Conservation (phyloP, 441 rosid genomes). For the Francoa sonchifolia region DNA sequence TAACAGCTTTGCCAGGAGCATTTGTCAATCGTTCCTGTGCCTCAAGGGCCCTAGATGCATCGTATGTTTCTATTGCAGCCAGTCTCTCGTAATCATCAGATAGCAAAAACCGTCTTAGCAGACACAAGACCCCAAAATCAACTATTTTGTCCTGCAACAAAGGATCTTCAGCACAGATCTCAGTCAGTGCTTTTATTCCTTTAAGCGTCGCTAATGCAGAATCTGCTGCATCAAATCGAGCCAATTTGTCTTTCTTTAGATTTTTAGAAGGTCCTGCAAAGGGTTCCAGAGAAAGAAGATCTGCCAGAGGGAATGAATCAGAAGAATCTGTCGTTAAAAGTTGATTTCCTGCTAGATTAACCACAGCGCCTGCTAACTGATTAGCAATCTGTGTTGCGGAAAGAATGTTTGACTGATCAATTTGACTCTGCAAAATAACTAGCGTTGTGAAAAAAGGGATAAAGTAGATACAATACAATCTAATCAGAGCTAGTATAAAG, state of each 20-base stretch:
- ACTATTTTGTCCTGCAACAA: slow-evolving; percentile 51
- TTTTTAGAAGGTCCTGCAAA: slow-evolving; percentile 50
- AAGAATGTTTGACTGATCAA: slow-evolving; percentile 61
- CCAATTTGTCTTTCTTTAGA: slow-evolving; percentile 48
- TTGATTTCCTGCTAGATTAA: slow-evolving; percentile 62
- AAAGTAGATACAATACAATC: slow-evolving; percentile 11
- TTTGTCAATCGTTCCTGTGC: slow-evolving; percentile 38
- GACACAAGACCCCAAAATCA: slow-evolving; percentile 64
- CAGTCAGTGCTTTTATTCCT: slow-evolving; percentile 79
- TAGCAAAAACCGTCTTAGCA: slow-evolving; percentile 70
- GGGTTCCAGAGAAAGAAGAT: slow-evolving; percentile 86
- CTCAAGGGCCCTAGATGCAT: slow-evolving; percentile 68
- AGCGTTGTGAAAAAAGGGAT: slow-evolving; percentile 7
- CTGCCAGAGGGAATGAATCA: slow-evolving; percentile 52
- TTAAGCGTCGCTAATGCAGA: slow-evolving; percentile 82
- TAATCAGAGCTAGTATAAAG: too few species aligned
- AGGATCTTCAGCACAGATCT: slow-evolving; percentile 59
- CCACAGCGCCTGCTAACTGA: slow-evolving; percentile 73
- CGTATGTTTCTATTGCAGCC: slow-evolving; percentile 84
- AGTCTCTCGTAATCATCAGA: slow-evolving; percentile 88
- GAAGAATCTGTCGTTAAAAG: slow-evolving; percentile 33
- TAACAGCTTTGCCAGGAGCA: slow-evolving; percentile 30
- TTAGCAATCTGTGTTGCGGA: slow-evolving; percentile 55
- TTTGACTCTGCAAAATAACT: slow-evolving; percentile 46
- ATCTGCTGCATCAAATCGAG: slow-evolving; percentile 70